phyloP scores from a whole-genome alignment of 176 grass and related monocot genomes.

The Pontederia crassipes region DNA sequence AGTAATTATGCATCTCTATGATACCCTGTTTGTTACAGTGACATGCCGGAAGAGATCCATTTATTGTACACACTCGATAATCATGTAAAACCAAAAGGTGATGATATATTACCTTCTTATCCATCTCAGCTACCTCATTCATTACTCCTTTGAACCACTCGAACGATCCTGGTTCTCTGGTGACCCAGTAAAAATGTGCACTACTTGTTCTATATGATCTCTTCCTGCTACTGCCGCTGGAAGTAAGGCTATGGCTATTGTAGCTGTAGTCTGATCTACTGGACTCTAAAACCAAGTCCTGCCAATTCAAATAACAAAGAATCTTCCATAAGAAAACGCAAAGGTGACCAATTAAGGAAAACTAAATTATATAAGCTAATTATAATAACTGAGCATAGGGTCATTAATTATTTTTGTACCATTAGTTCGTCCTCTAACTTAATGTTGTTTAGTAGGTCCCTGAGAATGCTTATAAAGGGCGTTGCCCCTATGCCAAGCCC shows the following conservation, averaged over 20 bases:
- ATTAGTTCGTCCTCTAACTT: constrained; percentile 91
- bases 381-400: background rate
- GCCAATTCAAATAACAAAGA: background rate
- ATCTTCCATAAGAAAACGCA: background rate
- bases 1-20: constrained; percentile 96
- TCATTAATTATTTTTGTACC: constrained; percentile 27
- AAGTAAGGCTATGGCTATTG: constrained; percentile 78
- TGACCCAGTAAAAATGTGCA: constrained; percentile 98
- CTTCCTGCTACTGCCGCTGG: constrained; percentile 63
- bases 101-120: constrained; percentile 64
- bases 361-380: background rate
- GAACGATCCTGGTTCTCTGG: constrained; percentile 77
- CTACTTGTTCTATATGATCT: constrained; percentile 77
- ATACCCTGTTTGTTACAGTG: constrained; percentile 66
- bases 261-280: constrained; percentile 78
- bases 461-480: constrained; percentile 93
- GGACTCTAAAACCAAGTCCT: constrained; percentile 94
- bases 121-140: constrained; percentile 98
- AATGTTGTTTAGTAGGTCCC: constrained; percentile 96
- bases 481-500: constrained; percentile 93
- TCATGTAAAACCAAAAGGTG: background rate
- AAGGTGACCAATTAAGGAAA: background rate
- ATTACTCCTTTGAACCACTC: constrained; percentile 99
- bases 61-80: background rate
- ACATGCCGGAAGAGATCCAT: too few species aligned